phyloP scores from a whole-genome alignment of 768 basidiomycete species.

The Pleurotus eryngii region DNA sequence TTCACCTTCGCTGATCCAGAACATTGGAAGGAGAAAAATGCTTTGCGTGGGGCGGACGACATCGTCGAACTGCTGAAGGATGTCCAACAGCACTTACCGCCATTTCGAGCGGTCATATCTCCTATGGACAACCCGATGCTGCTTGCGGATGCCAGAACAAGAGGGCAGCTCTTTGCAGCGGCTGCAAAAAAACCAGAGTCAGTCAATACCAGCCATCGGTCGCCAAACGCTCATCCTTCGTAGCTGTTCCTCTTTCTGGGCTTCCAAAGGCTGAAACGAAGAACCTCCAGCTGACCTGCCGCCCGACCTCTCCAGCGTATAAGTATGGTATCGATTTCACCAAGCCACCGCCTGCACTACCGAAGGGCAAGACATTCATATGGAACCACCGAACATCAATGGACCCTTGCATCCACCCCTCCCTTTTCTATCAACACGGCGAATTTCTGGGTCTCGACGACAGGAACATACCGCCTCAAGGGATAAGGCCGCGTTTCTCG shows the following conservation, averaged over 20 bases:
- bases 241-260: conserved; percentile 23
- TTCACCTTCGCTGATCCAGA: conserved; percentile 1
- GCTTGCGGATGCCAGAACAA: conserved; percentile 15
- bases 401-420: conserved; percentile 35
- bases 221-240: background rate
- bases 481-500: conserved; percentile 40
- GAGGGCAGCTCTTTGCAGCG: background rate
- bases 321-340: conserved; percentile 13
- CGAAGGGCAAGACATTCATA: conserved; percentile 29
- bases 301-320: conserved; percentile 21
- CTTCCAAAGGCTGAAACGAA: conserved; percentile 18
- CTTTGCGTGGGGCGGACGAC: conserved; percentile 2
- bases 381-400: conserved; percentile 33
- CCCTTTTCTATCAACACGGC: conserved; percentile 31
- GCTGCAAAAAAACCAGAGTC: conserved; percentile 18
- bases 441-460: conserved; percentile 33
- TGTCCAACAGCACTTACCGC: conserved; percentile 29
- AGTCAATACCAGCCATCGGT: conserved; percentile 6
- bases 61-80: conserved; percentile 25
- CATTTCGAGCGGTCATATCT: conserved; percentile 34
- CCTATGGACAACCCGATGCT: conserved; percentile 30
- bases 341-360: conserved; percentile 6
- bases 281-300: conserved; percentile 22
- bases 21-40: conserved; percentile 7
- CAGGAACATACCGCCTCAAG: conserved; percentile 29